Evolutionary conservation across 345 rosid species (phyloP), one percentile per base, ranked within the genome.

Genomic region (Dipteronia dyeriana): DNA sequence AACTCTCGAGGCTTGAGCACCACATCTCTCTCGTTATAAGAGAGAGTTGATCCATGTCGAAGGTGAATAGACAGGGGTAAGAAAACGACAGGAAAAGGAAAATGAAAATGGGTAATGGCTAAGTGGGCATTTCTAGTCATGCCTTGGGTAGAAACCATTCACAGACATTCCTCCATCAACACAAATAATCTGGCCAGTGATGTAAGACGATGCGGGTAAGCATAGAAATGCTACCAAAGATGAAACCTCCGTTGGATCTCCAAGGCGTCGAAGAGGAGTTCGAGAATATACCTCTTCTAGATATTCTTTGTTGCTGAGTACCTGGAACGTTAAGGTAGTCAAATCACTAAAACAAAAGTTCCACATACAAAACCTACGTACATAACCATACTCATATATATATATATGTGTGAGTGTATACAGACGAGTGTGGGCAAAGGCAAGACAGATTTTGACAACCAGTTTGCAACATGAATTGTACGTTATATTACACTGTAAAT

Each of bases 151-250:
- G 85, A 92, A 90, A 68, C 92, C 93, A 66, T 88, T 90, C 72
- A 88, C 86, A 4, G 92, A 82, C 87, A 89, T 87, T 62, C 87
- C 93, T 62, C 92, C 94, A 45, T 92, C 94, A 38, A 89, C 84
- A 12, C 90, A 89, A 9, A 90, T 86, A 71, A 87, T 86, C 86
- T 90, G 94, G 63, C 93, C 93, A 9, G 98, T 91, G 26, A 93
- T 84, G 88, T 88, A 91, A 23, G 94, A 89, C 54, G 97, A 89
- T 75, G 92, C 93, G 57, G 97, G 97, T 73, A 91, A 43, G 75
- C 97, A 91, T 45, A 93, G 87, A 81, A 91, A 91, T 2, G 93
- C 98, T 71, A 91, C 96, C 78, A 86, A 59, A n/a, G 92, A 84
- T 61, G 92, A 88, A 47, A 87, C 93, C 45, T 89, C 94, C 12